These are phyloP conservation scores for Rosa hybrid DNA, from an alignment of 331 rosid genomes.

Conservation along the genomic window DNA sequence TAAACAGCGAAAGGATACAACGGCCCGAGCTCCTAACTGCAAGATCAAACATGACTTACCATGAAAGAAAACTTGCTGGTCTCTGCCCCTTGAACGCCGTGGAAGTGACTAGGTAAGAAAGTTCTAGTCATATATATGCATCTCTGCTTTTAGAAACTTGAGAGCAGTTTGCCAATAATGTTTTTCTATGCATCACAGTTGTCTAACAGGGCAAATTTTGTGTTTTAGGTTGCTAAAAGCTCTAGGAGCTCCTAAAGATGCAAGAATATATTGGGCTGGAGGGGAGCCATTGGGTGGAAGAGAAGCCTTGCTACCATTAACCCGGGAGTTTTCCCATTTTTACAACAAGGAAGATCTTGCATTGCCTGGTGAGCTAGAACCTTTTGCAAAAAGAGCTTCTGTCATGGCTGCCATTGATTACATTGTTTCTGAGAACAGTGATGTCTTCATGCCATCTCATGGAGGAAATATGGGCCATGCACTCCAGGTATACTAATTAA, in stretches of 20 bases:
- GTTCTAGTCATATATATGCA: background rate
- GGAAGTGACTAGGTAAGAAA: slow-evolving; percentile 77
- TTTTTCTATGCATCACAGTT: background rate
- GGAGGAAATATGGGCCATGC: slow-evolving; percentile 99
- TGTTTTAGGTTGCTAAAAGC: slow-evolving; percentile 77
- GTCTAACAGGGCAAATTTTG: background rate
- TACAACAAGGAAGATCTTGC: slow-evolving; percentile 87
- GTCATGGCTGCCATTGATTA: slow-evolving; percentile 94
- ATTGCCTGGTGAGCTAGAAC: slow-evolving; percentile 68
- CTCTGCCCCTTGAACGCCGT: slow-evolving; percentile 87
- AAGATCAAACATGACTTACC: slow-evolving; percentile 84
- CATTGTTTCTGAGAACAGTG: slow-evolving; percentile 80
- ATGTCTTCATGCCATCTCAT: slow-evolving; percentile 98
- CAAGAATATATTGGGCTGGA: slow-evolving; percentile 96
- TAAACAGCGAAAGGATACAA: slow-evolving; percentile 60
- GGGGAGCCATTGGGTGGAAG: slow-evolving; percentile 88
- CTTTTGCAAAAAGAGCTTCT: slow-evolving; percentile 75
- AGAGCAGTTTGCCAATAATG: background rate
- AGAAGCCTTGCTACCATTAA: slow-evolving; percentile 77
- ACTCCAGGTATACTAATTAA: slow-evolving; percentile 60
- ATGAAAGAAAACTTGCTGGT: slow-evolving; percentile 86
- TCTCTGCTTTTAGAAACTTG: background rate
- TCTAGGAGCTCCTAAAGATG: slow-evolving; percentile 75
- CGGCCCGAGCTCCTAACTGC: slow-evolving; percentile 86
- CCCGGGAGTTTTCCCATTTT: slow-evolving; percentile 60